Percentiles rank a stretch among this genome's conserved stretches.
Conservation (phyloP, 2,329 filamentous ascomycete species). For the Fusarium ramigenum region DNA sequence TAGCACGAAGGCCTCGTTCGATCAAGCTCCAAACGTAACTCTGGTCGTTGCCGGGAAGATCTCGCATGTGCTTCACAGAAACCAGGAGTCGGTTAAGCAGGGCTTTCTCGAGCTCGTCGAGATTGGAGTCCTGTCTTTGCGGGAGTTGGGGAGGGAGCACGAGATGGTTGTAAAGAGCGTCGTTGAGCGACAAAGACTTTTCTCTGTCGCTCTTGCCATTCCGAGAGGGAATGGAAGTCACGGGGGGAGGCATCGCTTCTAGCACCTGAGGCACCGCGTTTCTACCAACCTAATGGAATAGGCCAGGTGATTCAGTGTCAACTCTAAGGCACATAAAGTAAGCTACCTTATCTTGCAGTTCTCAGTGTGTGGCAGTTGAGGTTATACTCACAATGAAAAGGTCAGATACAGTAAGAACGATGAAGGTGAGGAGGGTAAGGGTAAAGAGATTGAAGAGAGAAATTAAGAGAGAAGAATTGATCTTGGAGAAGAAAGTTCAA, state of each 20-base stretch:
- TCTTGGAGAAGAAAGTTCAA: neutral
- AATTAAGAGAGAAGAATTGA: neutral
- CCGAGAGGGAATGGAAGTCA: neutral
- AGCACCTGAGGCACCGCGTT: neutral
- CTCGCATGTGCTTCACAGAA: slow-evolving; percentile 26
- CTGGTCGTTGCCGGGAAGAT: slow-evolving; percentile 19
- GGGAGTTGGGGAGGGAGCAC: slow-evolving; percentile 37
- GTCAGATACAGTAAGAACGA: neutral
- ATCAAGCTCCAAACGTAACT: slow-evolving; percentile 29
- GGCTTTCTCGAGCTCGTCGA: slow-evolving; percentile 20
- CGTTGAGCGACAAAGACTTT: slow-evolving; percentile 12
- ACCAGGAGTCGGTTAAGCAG: slow-evolving; percentile 24
- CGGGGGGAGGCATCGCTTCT: neutral
- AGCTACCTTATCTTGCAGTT: neutral
- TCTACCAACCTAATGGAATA: neutral
- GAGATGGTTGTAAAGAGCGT: slow-evolving; percentile 40
- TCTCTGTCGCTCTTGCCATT: neutral
- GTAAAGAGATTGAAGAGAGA: neutral
- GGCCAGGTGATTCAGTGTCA: neutral
- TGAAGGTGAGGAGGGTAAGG: neutral
- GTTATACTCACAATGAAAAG: neutral
- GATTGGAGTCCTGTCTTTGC: slow-evolving; percentile 30
- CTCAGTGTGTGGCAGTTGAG: neutral
- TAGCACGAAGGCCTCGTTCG: slow-evolving; percentile 28
- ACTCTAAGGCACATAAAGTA: neutral